Percentiles rank a stretch among this genome's conserved stretches.
Evolutionary conservation across 1,284 basidiomycete species (phyloP).

Genomic region (Moesziomyces aphidis): DNA sequence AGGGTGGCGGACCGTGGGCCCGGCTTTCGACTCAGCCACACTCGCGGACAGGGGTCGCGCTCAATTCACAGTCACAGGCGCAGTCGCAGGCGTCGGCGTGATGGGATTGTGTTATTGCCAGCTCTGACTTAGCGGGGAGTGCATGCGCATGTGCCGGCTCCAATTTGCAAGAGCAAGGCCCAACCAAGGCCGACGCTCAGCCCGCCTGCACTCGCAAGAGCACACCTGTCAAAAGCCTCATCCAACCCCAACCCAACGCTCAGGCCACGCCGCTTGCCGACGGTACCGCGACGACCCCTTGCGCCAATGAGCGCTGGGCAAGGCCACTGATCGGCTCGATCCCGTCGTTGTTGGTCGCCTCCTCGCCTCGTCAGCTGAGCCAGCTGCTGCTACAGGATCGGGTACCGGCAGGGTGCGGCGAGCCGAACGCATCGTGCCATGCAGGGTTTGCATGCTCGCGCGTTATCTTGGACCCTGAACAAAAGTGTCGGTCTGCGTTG

Average conservation of each 20-base stretch:
- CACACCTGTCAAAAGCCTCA: constrained; percentile 22
- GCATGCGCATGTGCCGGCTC: background rate
- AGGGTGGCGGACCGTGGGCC: background rate
- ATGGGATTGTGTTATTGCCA: too few species aligned
- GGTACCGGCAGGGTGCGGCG: background rate
- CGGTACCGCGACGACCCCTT: background rate
- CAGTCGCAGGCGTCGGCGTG: too few species aligned
- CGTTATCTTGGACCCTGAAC: constrained; percentile 45
- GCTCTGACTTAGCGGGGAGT: too few species aligned
- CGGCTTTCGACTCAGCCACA: constrained; percentile 4
- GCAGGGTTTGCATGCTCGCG: constrained; percentile 29
- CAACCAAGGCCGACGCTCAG: constrained; percentile 4
- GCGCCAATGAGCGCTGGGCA: too few species aligned
- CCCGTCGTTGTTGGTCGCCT: background rate
- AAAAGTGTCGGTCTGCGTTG: background rate
- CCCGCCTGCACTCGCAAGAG: background rate
- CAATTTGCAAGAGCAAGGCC: too few species aligned
- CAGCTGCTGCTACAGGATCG: constrained; percentile 1
- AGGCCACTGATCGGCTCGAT: background rate
- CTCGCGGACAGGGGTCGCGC: constrained; percentile 7
- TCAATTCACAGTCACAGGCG: too few species aligned
- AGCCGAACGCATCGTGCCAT: constrained; percentile 11
- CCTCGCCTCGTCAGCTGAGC: background rate
- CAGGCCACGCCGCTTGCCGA: constrained; percentile 7
- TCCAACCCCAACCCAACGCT: constrained; percentile 12